These are phyloP conservation scores for Vigna unguiculata DNA, from an alignment of 306 rosid genomes.

Conservation along the genomic window DNA sequence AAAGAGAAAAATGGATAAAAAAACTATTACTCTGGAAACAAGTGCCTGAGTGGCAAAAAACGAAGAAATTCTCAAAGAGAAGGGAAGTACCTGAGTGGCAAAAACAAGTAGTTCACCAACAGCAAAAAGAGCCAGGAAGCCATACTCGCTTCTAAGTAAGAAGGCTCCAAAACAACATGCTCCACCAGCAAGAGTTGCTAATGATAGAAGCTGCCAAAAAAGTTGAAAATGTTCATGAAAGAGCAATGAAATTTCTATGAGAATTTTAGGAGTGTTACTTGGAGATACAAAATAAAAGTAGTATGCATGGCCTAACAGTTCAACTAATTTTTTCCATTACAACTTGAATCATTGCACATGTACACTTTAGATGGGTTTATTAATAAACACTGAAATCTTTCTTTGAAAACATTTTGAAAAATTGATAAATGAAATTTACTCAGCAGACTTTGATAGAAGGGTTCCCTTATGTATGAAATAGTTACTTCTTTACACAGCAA, in stretches of 20 bases:
- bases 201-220: constrained; percentile 73
- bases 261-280: constrained; percentile 3
- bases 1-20: not conserved
- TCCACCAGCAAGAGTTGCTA: constrained; percentile 70
- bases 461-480: not conserved
- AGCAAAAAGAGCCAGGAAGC: constrained; percentile 74
- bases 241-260: constrained; percentile 28
- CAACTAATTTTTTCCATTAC: not conserved
- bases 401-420: not conserved
- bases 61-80: not conserved
- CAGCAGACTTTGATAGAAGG: not conserved
- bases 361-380: not conserved
- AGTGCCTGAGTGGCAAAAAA: not conserved
- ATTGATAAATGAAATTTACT: constrained; percentile 1
- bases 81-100: constrained; percentile 79
- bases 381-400: not conserved
- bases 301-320: constrained; percentile 9
- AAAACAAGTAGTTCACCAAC: constrained; percentile 84
- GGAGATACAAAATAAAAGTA: constrained; percentile 8
- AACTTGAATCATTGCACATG: not conserved
- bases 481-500: not conserved
- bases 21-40: not conserved
- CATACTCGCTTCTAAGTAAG: constrained; percentile 70
- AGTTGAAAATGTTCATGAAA: constrained; percentile 29
- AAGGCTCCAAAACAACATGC: constrained; percentile 78